Percentiles rank a stretch among this genome's conserved stretches.
phyloP scores from a whole-genome alignment of 2,329 filamentous ascomycete genomes.

The Verticillium albo-atrum region DNA sequence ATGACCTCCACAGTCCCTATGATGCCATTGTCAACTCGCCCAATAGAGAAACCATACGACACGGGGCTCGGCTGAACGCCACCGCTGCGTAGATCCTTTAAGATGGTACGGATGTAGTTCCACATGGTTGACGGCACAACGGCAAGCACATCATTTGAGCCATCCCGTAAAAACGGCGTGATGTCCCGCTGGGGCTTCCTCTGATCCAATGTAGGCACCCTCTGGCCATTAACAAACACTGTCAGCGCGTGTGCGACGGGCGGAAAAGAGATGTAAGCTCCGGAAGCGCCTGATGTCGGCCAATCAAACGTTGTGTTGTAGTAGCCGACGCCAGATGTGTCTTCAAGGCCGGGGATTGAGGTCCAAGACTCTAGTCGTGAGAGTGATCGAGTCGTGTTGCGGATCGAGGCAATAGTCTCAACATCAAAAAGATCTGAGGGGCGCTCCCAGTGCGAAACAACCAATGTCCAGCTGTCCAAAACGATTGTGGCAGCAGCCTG shows the following conservation, averaged over 20 bases:
- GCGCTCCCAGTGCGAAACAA: conserved; percentile 6
- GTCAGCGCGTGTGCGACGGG: neutral
- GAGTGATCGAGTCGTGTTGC: conserved; percentile 7
- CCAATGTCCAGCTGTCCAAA: conserved; percentile 1
- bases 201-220: neutral
- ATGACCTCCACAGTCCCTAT: conserved; percentile 3
- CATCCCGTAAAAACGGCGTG: neutral
- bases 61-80: neutral
- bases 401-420: neutral
- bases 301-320: conserved; percentile 5
- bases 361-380: conserved; percentile 2
- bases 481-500: neutral
- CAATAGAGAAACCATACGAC: neutral
- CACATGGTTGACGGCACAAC: conserved; percentile 7
- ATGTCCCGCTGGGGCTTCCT: neutral
- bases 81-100: neutral
- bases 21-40: conserved; percentile 5
- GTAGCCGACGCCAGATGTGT: conserved; percentile 8
- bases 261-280: conserved; percentile 6
- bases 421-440: conserved; percentile 3
- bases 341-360: neutral
- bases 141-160: conserved; percentile 2
- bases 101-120: conserved; percentile 5
- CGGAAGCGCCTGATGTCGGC: neutral
- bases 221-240: neutral